Conservation (phyloP, 2,329 filamentous ascomycete species). For the Zasmidium citrigriseum region DNA sequence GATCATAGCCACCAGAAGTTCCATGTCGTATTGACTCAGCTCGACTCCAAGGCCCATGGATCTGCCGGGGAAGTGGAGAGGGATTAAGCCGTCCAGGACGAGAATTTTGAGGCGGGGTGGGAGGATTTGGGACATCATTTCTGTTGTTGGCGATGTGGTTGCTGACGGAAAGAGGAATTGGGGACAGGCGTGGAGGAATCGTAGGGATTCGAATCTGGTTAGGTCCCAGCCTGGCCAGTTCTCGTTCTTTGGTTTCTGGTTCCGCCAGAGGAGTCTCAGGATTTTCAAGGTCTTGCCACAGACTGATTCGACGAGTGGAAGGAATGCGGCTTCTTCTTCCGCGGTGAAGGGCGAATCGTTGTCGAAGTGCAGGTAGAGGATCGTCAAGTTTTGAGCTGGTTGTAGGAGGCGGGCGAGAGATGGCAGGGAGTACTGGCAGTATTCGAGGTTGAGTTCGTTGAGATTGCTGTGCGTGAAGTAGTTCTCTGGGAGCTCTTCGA, state of each 20-base stretch:
- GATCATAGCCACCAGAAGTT: background rate
- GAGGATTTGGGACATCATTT: background rate
- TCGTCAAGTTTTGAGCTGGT: background rate
- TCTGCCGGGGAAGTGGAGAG: background rate
- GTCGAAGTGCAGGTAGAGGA: background rate
- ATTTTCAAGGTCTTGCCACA: background rate
- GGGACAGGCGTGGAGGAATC: background rate
- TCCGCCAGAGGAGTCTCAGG: background rate
- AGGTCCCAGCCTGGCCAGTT: background rate
- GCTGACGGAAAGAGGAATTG: background rate
- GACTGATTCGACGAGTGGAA: background rate
- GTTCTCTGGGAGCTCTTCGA: background rate
- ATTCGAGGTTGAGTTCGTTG: background rate
- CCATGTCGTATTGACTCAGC: background rate
- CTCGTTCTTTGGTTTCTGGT: background rate
- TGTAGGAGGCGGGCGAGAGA: background rate
- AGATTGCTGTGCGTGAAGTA: background rate
- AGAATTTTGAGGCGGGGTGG: background rate
- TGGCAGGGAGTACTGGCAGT: background rate
- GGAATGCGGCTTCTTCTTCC: background rate
- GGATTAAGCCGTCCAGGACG: background rate
- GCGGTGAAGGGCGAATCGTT: background rate
- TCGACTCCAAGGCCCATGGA: background rate
- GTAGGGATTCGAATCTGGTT: background rate
- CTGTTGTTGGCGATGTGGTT: background rate